These are phyloP conservation scores for Fusarium xylarioides DNA, from an alignment of 2,329 filamentous ascomycete genomes.

Conservation along the genomic window DNA sequence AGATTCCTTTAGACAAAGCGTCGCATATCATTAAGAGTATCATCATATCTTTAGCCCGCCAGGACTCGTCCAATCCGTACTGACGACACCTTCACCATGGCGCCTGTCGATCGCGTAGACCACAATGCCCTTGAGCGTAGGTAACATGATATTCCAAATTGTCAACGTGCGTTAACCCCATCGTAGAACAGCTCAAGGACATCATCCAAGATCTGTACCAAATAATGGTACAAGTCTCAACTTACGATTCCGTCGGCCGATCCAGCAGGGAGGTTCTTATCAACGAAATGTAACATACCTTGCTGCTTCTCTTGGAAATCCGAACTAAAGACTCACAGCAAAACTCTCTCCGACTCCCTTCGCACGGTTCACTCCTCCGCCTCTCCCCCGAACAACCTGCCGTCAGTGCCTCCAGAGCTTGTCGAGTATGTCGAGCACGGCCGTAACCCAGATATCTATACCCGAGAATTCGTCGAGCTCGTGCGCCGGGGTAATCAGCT, in stretches of 20 bases:
- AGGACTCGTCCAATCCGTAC: not conserved
- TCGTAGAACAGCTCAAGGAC: slow-evolving; percentile 65
- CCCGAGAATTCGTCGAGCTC: slow-evolving; percentile 76
- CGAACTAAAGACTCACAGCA: slow-evolving; percentile 38
- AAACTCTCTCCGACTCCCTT: slow-evolving; percentile 52
- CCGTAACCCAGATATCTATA: slow-evolving; percentile 79
- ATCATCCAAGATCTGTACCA: slow-evolving; percentile 72
- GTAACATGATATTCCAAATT: not conserved
- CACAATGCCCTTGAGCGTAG: slow-evolving; percentile 53
- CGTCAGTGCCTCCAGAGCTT: slow-evolving; percentile 68
- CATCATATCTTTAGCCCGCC: slow-evolving; percentile 4
- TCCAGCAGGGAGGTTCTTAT: slow-evolving; percentile 66
- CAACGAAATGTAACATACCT: slow-evolving; percentile 55
- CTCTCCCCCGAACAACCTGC: slow-evolving; percentile 54
- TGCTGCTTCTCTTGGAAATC: not conserved
- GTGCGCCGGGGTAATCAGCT: slow-evolving; percentile 73
- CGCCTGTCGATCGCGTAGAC: slow-evolving; percentile 52
- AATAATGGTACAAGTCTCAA: slow-evolving; percentile 69
- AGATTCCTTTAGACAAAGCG: not conserved
- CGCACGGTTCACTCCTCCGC: slow-evolving; percentile 53
- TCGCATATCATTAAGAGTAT: not conserved
- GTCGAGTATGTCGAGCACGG: slow-evolving; percentile 76
- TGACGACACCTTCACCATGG: slow-evolving; percentile 46
- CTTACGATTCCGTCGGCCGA: slow-evolving; percentile 64
- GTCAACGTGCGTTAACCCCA: slow-evolving; percentile 11